Base-by-base conservation (phyloP, 2,329 filamentous ascomycete genomes). In the Aspergillus ochraceus region DNA sequence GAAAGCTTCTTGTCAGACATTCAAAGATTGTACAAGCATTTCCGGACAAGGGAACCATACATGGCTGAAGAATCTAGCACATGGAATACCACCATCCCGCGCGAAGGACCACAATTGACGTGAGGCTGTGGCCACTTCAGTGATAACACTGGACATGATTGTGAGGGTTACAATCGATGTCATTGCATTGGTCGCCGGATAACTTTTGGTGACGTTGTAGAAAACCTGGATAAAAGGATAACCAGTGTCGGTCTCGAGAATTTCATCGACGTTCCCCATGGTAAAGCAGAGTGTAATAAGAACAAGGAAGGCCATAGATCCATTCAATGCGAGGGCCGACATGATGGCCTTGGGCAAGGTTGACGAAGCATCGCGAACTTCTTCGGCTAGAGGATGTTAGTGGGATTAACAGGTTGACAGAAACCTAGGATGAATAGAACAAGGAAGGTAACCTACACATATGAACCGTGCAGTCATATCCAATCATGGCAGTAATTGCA, bases 151-250 rank as follows among this genome's bases (percentile, higher is more conserved):
- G n/a, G 78, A 80, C 1, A 80, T 78, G 4, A 81, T 72, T 26
- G 83, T 79, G 19, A 84, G 70, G 3, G 84, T 76, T 2, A 85
- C 71, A 20, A 86, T 77, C 4, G 77, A 70, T 0, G 79, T 76
- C 80, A 86, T 84, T n/a, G 80, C 77, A 1, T 80, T 79, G 0
- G 83, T 79, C 0, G 80, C 83, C 1, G 77, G 78, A 2, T 77
- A 70, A 17, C 79, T 82, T 1, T 77, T 72, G 2, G 83, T 82
- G 1, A 80, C 80, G 36, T 84, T 78, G 62, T 77, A 77, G 60
- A 86, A 87, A 20, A 87, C 79, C 53, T 85, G 78, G 66, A 88
- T 86, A 62, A 86, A 86, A 0, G 86, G 85, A 52, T 83, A 85
- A 0, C 79, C 79, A 0, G 83, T 84, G 0, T 76, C 75, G 0